These are phyloP conservation scores for Chloromonas sp. DNA, from an alignment of 163 green algal species.

Conservation along the genomic window DNA sequence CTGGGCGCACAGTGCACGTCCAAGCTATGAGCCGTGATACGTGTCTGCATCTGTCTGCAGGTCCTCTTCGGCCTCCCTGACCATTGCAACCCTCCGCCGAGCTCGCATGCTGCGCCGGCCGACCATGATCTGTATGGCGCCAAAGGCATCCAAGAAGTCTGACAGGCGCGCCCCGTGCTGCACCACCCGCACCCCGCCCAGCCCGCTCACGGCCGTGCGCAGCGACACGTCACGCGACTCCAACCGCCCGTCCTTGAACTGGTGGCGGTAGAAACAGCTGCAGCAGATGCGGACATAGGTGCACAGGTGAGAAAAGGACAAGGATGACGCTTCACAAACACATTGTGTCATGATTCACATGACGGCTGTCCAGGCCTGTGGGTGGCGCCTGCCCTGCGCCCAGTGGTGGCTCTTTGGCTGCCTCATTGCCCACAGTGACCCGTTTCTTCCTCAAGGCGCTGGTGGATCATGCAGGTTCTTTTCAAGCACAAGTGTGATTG, in stretches of 20 bases:
- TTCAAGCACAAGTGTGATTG: no score
- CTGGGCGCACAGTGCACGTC: no score
- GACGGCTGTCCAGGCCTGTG: no score
- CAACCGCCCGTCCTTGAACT: slow-evolving; percentile 27
- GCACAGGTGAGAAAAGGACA: neutral
- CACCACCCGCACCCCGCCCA: slow-evolving; percentile 32
- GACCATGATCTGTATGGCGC: no score
- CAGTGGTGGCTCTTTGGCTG: neutral
- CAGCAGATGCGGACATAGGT: neutral
- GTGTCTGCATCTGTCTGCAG: no score
- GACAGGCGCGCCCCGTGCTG: slow-evolving; percentile 22
- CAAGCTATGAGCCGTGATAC: no score
- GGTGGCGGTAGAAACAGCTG: slow-evolving; percentile 41
- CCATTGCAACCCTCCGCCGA: no score
- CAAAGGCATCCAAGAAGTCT: slow-evolving; percentile 20
- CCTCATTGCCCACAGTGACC: neutral
- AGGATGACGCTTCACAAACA: neutral
- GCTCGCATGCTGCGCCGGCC: no score
- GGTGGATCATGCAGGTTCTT: neutral
- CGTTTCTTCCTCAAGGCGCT: neutral
- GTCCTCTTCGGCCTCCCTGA: no score
- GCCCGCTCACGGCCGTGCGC: slow-evolving; percentile 20
- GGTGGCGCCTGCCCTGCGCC: no score
- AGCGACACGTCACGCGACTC: slow-evolving; percentile 24
- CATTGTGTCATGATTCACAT: no score